Evolutionary conservation across 1,284 basidiomycete species (phyloP), one percentile per base, ranked within the genome.

Genomic region (Hypsizygus ulmarius): DNA sequence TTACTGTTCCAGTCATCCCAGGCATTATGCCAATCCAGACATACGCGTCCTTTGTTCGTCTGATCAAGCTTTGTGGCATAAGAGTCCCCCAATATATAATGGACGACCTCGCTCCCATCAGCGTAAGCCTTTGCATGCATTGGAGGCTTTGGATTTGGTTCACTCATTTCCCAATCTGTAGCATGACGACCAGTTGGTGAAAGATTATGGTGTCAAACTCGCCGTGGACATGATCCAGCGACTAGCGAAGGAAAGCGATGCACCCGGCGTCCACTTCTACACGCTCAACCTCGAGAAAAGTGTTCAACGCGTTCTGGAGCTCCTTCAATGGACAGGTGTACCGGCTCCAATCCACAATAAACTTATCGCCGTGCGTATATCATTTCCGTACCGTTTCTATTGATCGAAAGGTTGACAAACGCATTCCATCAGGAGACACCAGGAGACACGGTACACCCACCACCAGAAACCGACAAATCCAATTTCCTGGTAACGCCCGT

Each of bases 11-110:
- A 1, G 87, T 99, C 58, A 87, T 99, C 47, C 94, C 97, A 2
- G 93, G 95, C 4, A 84, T 99, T 52, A 98, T 99, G 95, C 97
- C 97, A 0, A 92, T 99, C 50, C 97, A 99, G 64, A 97, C 91
- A 35, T 97, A 94, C 63, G 81, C 87, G 15, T 95, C 94, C 1
- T 99, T 99, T 70, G 76, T 88, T 42, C 86, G 97, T 45, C 75
- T 98, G 55, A 90, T 89, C 33, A 96, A 95, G 62, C 75, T 99
- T 18, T 93, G 90, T 58, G 90, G 90, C 32, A 85, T 87, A 1
- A 78, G 78, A 19, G 85, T 97, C 2, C 97, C 97, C 0, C 69
- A 78, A 3, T 63, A 71, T 21, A 73, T 97, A 36, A 76, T 87
- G 65, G 68, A 78, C 2, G 82, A 82, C 50, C 71, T 99, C 1